Evolutionary conservation across 768 basidiomycete genomes (phyloP).

Genomic region (Rhizopogon sp.): DNA sequence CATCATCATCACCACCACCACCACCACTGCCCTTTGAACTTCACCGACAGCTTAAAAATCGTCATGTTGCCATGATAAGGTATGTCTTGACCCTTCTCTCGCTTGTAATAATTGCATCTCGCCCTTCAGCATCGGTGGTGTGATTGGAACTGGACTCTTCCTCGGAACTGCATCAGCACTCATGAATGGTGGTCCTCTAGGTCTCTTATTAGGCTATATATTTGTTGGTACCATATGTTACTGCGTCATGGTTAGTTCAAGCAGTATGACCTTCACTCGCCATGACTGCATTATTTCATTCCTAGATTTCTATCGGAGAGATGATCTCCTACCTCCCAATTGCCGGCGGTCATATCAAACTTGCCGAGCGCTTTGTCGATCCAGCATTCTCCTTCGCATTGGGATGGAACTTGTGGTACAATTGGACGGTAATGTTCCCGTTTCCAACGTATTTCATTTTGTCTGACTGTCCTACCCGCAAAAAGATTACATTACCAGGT

Average conservation of each 20-base stretch:
- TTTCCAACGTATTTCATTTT: slow-evolving; percentile 3
- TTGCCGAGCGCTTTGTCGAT: slow-evolving; percentile 44
- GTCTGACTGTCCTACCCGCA: not conserved
- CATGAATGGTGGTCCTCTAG: slow-evolving; percentile 39
- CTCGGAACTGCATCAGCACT: slow-evolving; percentile 31
- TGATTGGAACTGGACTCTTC: slow-evolving; percentile 38
- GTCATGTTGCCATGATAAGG: slow-evolving; percentile 34
- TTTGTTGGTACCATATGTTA: slow-evolving; percentile 34
- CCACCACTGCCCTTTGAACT: slow-evolving; percentile 1
- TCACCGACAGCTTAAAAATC: slow-evolving; percentile 26
- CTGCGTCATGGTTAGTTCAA: slow-evolving; percentile 30
- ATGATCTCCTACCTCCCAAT: slow-evolving; percentile 43
- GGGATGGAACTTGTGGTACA: slow-evolving; percentile 39
- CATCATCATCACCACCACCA: too few relatives aligned
- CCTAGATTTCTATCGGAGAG: slow-evolving; percentile 32
- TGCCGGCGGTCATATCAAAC: slow-evolving; percentile 41
- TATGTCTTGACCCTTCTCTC: not conserved
- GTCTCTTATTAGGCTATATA: slow-evolving; percentile 39
- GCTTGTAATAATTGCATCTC: not conserved
- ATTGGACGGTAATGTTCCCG: slow-evolving; percentile 22
- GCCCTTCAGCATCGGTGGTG: slow-evolving; percentile 25
- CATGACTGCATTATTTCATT: not conserved
- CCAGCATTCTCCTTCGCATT: slow-evolving; percentile 40
- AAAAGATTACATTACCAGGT: slow-evolving; percentile 23
- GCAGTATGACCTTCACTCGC: slow-evolving; percentile 7